Evolutionary conservation across 2,329 filamentous ascomycete species (phyloP).

Genomic region (Pleomassaria siparia): DNA sequence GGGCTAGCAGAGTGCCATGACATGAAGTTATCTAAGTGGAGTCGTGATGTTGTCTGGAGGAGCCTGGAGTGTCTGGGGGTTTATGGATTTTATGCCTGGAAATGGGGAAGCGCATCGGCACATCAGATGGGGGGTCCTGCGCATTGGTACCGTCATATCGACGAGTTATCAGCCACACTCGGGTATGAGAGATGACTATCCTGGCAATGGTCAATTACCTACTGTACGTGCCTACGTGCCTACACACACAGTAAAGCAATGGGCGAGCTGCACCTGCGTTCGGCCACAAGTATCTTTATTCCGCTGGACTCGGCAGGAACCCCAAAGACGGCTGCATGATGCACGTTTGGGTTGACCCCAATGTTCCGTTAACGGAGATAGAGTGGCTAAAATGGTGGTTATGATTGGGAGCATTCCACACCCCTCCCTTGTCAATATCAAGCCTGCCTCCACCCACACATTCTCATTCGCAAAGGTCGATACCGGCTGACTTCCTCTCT

Average conservation of each 20-base stretch:
- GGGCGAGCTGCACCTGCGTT: constrained; percentile 6
- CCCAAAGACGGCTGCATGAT: constrained; percentile 2
- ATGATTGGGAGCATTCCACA: constrained; percentile 7
- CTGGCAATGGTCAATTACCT: too few relatives aligned
- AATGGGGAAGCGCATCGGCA: constrained; percentile 19
- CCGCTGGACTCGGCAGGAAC: constrained; percentile 10
- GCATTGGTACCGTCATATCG: constrained; percentile 11
- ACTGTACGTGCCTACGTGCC: too few relatives aligned
- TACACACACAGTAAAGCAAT: constrained; percentile 1
- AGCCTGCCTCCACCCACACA: constrained; percentile 9
- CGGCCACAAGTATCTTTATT: constrained; percentile 6
- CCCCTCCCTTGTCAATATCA: constrained; percentile 9
- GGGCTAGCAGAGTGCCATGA: constrained; percentile 25
- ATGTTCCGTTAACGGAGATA: constrained; percentile 12
- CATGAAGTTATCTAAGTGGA: constrained; percentile 21
- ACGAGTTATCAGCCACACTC: constrained; percentile 13
- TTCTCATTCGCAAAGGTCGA: constrained; percentile 7
- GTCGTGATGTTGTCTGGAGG: constrained; percentile 11
- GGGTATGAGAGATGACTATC: constrained; percentile 9
- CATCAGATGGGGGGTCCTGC: constrained; percentile 8
- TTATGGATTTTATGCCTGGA: constrained; percentile 18
- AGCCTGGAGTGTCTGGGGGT: constrained; percentile 8
- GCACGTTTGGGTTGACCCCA: constrained; percentile 5
- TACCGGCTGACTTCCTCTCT: constrained; percentile 9
- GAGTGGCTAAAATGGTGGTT: constrained; percentile 8